These are phyloP conservation scores for Penicillium sp. DNA, from an alignment of 2,329 filamentous ascomycete species.

Conservation along the genomic window DNA sequence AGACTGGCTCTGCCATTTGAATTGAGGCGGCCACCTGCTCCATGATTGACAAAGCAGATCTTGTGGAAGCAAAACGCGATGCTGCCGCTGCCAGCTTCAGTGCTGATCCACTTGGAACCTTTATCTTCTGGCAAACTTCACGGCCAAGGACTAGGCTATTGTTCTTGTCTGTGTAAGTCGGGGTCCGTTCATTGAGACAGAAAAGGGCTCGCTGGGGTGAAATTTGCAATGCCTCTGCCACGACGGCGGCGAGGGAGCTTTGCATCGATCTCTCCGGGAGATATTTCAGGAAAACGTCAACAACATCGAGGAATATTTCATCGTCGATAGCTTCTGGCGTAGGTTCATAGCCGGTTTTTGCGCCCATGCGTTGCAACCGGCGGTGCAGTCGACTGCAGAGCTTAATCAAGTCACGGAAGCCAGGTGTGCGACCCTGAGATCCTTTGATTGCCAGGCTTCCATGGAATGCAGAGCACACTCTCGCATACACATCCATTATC, in stretches of 20 bases:
- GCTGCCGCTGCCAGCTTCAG: constrained; percentile 39
- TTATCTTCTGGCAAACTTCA: constrained; percentile 59
- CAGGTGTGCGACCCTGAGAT: constrained; percentile 57
- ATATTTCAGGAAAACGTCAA: constrained; percentile 88
- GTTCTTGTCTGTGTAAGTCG: constrained; percentile 65
- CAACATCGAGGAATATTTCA: constrained; percentile 87
- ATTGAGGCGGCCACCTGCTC: constrained; percentile 87
- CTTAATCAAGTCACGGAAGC: constrained; percentile 80
- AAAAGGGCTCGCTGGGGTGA: constrained; percentile 79
- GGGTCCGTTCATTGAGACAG: constrained; percentile 71
- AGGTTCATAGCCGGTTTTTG: constrained; percentile 67
- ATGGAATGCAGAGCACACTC: constrained; percentile 41
- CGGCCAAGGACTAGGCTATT: constrained; percentile 65
- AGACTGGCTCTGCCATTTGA: constrained; percentile 78
- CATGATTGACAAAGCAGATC: constrained; percentile 77
- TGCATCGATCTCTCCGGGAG: constrained; percentile 66
- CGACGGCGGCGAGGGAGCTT: constrained; percentile 55
- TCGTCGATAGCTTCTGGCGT: constrained; percentile 72
- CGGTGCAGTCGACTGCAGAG: constrained; percentile 78
- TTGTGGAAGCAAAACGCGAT: constrained; percentile 78
- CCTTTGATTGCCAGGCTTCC: constrained; percentile 39
- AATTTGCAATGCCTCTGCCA: constrained; percentile 85
- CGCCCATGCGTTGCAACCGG: constrained; percentile 60
- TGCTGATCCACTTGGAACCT: constrained; percentile 49
- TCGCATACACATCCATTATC: constrained; percentile 59